These are phyloP conservation scores for Fusarium abutilonis DNA, from an alignment of 2,329 filamentous ascomycete species.

Conservation along the genomic window DNA sequence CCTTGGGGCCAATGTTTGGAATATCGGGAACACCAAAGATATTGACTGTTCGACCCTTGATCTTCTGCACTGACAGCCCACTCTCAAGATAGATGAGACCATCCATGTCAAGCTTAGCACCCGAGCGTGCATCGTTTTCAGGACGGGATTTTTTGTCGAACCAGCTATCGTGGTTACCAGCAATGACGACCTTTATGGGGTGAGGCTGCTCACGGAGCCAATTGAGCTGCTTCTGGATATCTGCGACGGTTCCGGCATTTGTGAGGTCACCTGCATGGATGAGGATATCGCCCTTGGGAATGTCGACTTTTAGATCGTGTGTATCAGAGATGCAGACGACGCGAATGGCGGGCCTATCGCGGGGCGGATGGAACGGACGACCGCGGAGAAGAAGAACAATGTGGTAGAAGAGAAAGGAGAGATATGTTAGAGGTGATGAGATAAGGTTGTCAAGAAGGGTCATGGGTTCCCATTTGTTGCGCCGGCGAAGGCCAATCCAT, in stretches of 20 bases:
- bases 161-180: slow-evolving; percentile 90
- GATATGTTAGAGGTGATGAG: slow-evolving; percentile 72
- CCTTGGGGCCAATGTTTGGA: slow-evolving; percentile 75
- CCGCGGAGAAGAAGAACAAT: slow-evolving; percentile 75
- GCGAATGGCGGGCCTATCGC: slow-evolving; percentile 67
- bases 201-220: slow-evolving; percentile 83
- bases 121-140: slow-evolving; percentile 63
- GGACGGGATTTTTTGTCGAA: slow-evolving; percentile 74
- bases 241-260: slow-evolving; percentile 73
- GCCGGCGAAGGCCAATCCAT: slow-evolving; percentile 59
- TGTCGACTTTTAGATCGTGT: slow-evolving; percentile 69
- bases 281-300: slow-evolving; percentile 83
- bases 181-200: slow-evolving; percentile 80
- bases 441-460: slow-evolving; percentile 71
- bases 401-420: slow-evolving; percentile 71
- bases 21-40: slow-evolving; percentile 87
- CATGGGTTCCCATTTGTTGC: slow-evolving; percentile 58
- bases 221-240: slow-evolving; percentile 84
- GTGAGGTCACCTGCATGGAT: slow-evolving; percentile 91
- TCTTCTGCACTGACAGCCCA: slow-evolving; percentile 69
- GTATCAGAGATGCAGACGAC: slow-evolving; percentile 93
- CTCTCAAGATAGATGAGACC: slow-evolving; percentile 81
- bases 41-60: slow-evolving; percentile 63
- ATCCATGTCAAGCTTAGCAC: slow-evolving; percentile 70
- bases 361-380: slow-evolving; percentile 67